Base-by-base conservation (phyloP, 2,329 filamentous ascomycete genomes). In the Calcarisporium arbuscula region DNA sequence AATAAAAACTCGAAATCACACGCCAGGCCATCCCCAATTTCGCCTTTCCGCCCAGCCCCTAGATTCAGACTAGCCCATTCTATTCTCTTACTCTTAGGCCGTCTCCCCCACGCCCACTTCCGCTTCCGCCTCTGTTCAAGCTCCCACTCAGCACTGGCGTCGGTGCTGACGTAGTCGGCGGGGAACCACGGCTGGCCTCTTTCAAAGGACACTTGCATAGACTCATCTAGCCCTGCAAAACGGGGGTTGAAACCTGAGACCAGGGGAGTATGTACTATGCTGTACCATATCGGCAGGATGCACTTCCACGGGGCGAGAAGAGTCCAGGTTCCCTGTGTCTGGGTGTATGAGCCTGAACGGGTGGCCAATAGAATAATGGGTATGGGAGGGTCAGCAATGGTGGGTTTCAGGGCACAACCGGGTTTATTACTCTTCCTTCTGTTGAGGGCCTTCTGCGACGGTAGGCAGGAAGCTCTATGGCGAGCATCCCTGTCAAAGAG, bases 271-370 rank as follows among this genome's bases (percentile, higher is more conserved):
- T 87, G 87, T 61, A 94, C 82, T 11, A 96, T 62, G 30, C 77
- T 80, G 48, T 90, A 82, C 92, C 92, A 98, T 20, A 95, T 68
- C 0, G 86, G 77, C 22, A 78, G 67, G 22, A 96, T 82, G 48
- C 85, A 95, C 53, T 85, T 88, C 87, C 90, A 95, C 0, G 92
- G 92, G 4, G 92, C 71, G 17, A 96, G 67, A 2, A 96, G 56
- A 1, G 81, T 92, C 87, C 88, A 96, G 0, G 71, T 80, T 0
- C 82, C 82, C 30, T 82, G 78, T 2, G 67, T 63, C 30, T 70
- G 72, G 9, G 58, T 63, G 23, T 61, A 60, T 2, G 56, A 49
- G 9, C 61, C 54, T 8, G 69, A 55, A 4, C 77, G 72, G 9
- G 74, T 77, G 21, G 80, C 70, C 5, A 86, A 68, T 6, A 94